Evolutionary conservation across 2,329 filamentous ascomycete genomes (phyloP).

Genomic region (Zasmidium citrigriseum): DNA sequence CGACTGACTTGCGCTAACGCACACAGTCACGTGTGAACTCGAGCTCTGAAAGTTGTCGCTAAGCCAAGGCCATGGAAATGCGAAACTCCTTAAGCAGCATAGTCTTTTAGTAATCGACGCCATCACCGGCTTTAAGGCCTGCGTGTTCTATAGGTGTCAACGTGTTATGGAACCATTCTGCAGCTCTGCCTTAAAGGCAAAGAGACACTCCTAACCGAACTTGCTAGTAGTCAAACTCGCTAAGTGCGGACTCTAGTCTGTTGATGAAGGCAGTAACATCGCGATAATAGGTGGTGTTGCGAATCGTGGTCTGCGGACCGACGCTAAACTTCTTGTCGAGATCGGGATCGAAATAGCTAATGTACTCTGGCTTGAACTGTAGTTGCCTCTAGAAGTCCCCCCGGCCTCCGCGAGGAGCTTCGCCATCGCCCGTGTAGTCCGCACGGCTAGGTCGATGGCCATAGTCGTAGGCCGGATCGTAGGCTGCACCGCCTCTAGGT

Average conservation of each 20-base stretch:
- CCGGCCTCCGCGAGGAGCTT: no score
- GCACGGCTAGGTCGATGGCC: no score
- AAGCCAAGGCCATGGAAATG: not conserved
- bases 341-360: not conserved
- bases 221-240: not conserved
- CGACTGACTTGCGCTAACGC: not conserved
- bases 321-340: not conserved
- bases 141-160: not conserved
- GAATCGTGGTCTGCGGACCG: not conserved
- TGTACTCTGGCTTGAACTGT: not conserved
- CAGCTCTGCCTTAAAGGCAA: not conserved
- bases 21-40: not conserved
- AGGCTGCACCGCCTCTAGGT: no score
- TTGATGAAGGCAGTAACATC: not conserved
- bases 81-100: not conserved
- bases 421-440: no score
- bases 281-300: not conserved
- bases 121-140: not conserved
- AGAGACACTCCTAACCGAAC: not conserved
- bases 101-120: not conserved
- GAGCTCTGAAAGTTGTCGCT: not conserved
- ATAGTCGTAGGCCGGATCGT: no score
- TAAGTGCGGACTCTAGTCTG: not conserved
- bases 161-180: not conserved
- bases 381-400: no score